Conservation (phyloP, 208 protist species). For the Trypanosoma congolense region DNA sequence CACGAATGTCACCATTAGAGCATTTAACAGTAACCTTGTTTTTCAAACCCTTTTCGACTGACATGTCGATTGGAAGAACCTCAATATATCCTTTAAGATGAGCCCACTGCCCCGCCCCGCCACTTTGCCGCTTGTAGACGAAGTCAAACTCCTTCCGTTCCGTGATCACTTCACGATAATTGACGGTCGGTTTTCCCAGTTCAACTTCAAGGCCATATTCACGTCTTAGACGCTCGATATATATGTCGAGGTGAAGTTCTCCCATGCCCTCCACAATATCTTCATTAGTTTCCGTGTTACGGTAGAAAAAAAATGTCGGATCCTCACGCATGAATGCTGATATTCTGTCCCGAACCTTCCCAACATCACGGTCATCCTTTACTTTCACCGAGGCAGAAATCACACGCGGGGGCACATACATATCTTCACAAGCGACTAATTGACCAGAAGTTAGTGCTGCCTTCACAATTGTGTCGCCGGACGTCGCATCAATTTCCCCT, state of each 20-base stretch:
- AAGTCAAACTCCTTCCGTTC: constrained; percentile 93
- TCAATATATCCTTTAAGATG: constrained; percentile 93
- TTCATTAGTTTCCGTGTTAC: constrained; percentile 91
- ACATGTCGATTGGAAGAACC: constrained; percentile 88
- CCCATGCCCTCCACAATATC: constrained; percentile 97
- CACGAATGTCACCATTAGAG: constrained; percentile 94
- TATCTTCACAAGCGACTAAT: constrained; percentile 89
- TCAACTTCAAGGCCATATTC: constrained; percentile 91
- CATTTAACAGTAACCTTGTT: constrained; percentile 83
- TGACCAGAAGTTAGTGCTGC: constrained; percentile 50
- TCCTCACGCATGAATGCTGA: constrained; percentile 94
- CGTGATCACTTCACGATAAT: constrained; percentile 93
- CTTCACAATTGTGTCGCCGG: constrained; percentile 95
- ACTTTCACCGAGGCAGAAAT: constrained; percentile 94
- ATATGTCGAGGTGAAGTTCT: constrained; percentile 96
- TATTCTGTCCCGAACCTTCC: constrained; percentile 76
- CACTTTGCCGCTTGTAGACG: constrained; percentile 98
- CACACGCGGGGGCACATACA: constrained; percentile 98
- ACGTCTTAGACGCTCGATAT: constrained; percentile 93
- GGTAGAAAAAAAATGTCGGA: constrained; percentile 94
- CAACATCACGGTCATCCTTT: constrained; percentile 81
- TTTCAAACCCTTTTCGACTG: constrained; percentile 83
- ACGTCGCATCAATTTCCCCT: constrained; percentile 95
- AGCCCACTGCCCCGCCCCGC: constrained; percentile 98
- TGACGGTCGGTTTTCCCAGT: constrained; percentile 95